Percentiles rank a stretch among this genome's conserved stretches.
Evolutionary conservation across 176 grass and related monocot genomes (phyloP).

Genomic region (Musa troglodytarum): DNA sequence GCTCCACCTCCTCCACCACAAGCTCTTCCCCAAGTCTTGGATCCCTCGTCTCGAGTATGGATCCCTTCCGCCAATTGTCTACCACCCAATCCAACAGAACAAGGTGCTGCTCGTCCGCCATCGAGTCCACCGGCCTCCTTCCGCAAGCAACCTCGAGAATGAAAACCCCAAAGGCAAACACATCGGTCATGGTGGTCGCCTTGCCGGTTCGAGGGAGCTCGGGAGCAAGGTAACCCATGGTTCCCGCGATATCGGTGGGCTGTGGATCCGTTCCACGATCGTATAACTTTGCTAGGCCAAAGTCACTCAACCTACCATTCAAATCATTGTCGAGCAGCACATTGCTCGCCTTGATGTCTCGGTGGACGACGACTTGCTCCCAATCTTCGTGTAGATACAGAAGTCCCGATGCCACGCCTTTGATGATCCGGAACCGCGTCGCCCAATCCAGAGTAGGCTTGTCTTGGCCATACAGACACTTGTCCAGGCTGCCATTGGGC

Average conservation of each 20-base stretch:
- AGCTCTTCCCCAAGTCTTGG: neutral
- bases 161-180: slow-evolving; percentile 25
- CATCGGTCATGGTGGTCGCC: slow-evolving; percentile 20
- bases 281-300: slow-evolving; percentile 34
- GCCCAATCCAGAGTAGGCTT: slow-evolving; percentile 11
- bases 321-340: slow-evolving; percentile 40
- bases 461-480: slow-evolving; percentile 3
- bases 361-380: slow-evolving; percentile 32
- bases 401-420: slow-evolving; percentile 23
- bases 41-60: neutral
- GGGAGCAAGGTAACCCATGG: slow-evolving; percentile 34
- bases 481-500: slow-evolving; percentile 35
- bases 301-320: slow-evolving; percentile 32
- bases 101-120: neutral
- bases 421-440: slow-evolving; percentile 26
- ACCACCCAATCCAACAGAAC: slow-evolving; percentile 21
- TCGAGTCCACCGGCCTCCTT: neutral
- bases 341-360: slow-evolving; percentile 44
- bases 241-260: slow-evolving; percentile 32
- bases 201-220: slow-evolving; percentile 36
- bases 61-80: neutral
- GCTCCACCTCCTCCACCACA: neutral
- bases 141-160: slow-evolving; percentile 23
- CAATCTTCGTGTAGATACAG: slow-evolving; percentile 43
- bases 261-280: slow-evolving; percentile 36